Evolutionary conservation across 2,329 filamentous ascomycete species (phyloP), one percentile per base, ranked within the genome.

Genomic region (Fusarium sp.): DNA sequence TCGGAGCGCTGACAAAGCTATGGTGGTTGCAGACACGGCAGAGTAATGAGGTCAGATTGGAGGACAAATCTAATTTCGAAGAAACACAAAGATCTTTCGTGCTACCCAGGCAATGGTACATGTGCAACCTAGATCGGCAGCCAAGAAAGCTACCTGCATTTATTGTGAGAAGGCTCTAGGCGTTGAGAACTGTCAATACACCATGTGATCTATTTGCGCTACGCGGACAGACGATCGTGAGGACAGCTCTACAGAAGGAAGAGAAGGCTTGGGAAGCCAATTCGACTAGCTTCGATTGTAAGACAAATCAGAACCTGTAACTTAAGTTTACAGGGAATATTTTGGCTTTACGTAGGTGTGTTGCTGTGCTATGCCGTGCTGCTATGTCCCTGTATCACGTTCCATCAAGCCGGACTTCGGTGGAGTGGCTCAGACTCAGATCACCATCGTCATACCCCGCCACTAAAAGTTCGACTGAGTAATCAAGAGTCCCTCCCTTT

Each of bases 391-490:
- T 64, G 60, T 65, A 52, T 64, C 61, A 59, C 58, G 59, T 70
- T 71, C 69, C 70, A 52, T 71, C 67, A 32, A 72, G 50, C 70
- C 69, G 67, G 55, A 43, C 39, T 48, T 48, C 22, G 56, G 66
- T 65, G 60, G 67, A 71, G 57, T 64, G 60, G 66, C 50, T 70
- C 61, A 61, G 63, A 65, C 50, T 70, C 61, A 61, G 63, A 65
- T 58, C 59, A 32, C 59, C 68, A 35, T 72, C 67, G 67, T 72
- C 67, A 71, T 71, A 71, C 67, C 67, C 61, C 67, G 61, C 70
- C 69, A 67, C 70, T 44, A 46, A 49, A 7, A 57, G 47, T 66
- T 49, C 39, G 54, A 52, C 33, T 43, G 64, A 54, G 41, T 44
- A 24, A 37, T 46, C 32, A 44, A 48, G 19, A 32, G 35, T 51